phyloP scores from a whole-genome alignment of 2,329 filamentous ascomycete species.

The Aspergillus ruber region DNA sequence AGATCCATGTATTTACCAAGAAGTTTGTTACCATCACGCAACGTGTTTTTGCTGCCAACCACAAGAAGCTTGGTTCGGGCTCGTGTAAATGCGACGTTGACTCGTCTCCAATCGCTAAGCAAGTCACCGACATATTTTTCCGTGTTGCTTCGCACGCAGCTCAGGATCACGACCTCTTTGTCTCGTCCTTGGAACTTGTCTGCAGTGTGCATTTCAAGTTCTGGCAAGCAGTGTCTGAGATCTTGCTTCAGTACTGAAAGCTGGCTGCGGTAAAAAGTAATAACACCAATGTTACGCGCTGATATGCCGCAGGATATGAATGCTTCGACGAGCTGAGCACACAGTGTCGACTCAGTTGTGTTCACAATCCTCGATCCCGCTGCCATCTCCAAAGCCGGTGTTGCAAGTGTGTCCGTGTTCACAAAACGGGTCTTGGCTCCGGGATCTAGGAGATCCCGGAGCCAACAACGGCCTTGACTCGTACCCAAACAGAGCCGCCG shows the following conservation, averaged over 20 bases:
- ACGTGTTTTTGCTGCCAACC: conserved; percentile 71
- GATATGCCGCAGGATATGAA: conserved; percentile 71
- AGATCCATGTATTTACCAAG: conserved; percentile 67
- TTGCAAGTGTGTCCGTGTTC: conserved; percentile 73
- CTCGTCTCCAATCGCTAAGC: conserved; percentile 81
- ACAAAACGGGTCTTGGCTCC: conserved; percentile 73
- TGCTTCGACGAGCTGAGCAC: conserved; percentile 71
- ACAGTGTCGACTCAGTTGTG: conserved; percentile 68
- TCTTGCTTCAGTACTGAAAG: conserved; percentile 72
- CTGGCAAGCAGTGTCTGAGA: conserved; percentile 52
- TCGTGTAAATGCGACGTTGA: conserved; percentile 92
- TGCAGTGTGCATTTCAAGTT: conserved; percentile 91
- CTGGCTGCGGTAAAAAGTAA: conserved; percentile 94
- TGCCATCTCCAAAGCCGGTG: conserved; percentile 55
- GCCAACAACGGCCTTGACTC: conserved; percentile 59
- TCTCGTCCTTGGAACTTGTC: conserved; percentile 96
- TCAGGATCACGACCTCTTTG: conserved; percentile 85
- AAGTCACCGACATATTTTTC: conserved; percentile 79
- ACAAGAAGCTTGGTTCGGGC: conserved; percentile 89
- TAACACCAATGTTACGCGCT: conserved; percentile 75
- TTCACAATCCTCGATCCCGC: conserved; percentile 86
- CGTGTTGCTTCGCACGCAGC: conserved; percentile 81
- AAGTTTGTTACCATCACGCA: conserved; percentile 64
- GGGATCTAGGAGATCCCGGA: conserved; percentile 64
- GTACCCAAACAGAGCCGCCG: conserved; percentile 52